phyloP scores from a whole-genome alignment of 179 eudicot genomes.

The Drosera spatulata region DNA sequence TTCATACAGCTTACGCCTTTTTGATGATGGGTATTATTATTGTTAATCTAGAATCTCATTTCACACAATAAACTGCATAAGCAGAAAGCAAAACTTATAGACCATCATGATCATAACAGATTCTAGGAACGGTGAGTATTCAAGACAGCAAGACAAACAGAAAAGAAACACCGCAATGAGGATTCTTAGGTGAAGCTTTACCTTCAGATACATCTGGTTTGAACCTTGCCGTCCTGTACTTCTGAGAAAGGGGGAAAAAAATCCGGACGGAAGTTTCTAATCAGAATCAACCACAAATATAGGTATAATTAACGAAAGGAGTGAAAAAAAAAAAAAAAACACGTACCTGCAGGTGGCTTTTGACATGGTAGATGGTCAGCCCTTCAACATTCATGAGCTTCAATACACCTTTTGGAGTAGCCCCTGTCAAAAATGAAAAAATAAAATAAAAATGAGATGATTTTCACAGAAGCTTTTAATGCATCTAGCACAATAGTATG shows the following conservation, averaged over 20 bases:
- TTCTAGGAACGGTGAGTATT: too few relatives aligned
- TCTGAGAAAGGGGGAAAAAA: constrained; percentile 16
- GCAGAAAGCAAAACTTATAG: too few relatives aligned
- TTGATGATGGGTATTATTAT: too few relatives aligned
- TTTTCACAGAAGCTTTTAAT: neutral
- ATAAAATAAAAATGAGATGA: constrained; percentile 1
- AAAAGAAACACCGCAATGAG: too few relatives aligned
- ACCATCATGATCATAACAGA: too few relatives aligned
- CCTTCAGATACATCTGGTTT: constrained; percentile 45
- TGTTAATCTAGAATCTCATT: too few relatives aligned
- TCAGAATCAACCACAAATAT: neutral
- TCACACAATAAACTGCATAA: too few relatives aligned
- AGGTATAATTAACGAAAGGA: neutral
- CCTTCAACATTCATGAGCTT: constrained; percentile 53
- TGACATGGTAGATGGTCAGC: constrained; percentile 52
- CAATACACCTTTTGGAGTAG: constrained; percentile 53
- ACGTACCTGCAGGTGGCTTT: constrained; percentile 49
- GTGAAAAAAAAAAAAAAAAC: neutral
- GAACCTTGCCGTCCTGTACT: constrained; percentile 46
- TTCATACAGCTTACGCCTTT: too few relatives aligned
- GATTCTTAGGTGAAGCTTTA: constrained; percentile 1
- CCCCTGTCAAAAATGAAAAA: constrained; percentile 21
- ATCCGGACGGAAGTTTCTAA: constrained; percentile 1
- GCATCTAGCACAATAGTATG: neutral
- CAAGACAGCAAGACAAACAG: too few relatives aligned